These are phyloP conservation scores for Mallotus nudiflorus DNA, from an alignment of 345 rosid species.

Conservation along the genomic window DNA sequence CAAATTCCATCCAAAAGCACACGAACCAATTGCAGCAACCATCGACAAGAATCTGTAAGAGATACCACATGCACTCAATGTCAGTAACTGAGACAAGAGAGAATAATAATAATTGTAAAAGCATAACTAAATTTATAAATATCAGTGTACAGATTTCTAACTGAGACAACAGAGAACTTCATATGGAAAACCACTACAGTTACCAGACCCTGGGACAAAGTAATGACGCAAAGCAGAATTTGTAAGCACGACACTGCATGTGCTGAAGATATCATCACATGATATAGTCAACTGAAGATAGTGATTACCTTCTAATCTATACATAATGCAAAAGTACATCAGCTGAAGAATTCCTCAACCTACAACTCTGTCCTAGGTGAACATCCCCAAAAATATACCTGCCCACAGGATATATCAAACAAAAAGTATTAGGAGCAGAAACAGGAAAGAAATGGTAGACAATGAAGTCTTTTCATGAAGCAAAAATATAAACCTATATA, in stretches of 20 bases:
- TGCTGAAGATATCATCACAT: neutral
- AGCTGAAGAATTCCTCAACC: constrained; percentile 74
- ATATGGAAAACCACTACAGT: neutral
- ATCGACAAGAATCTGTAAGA: constrained; percentile 1
- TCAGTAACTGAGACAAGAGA: constrained; percentile 3
- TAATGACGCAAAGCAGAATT: neutral
- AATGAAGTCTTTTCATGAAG: constrained; percentile 3
- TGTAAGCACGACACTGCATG: neutral
- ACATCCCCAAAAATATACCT: constrained; percentile 93
- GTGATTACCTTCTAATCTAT: constrained; percentile 43
- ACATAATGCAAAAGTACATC: constrained; percentile 64
- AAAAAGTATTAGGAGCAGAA: neutral
- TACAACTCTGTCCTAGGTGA: constrained; percentile 98
- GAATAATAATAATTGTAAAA: neutral
- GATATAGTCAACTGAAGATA: neutral
- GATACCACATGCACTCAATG: no score
- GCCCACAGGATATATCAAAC: constrained; percentile 21
- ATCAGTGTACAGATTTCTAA: no score
- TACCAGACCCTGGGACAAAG: neutral
- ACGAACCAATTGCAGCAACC: neutral
- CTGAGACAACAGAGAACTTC: constrained; percentile 1
- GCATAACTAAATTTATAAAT: no score
- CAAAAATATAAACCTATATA: constrained; percentile 67
- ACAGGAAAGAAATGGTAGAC: neutral
- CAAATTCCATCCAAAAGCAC: neutral